Percentiles rank a stretch among this genome's conserved stretches.
These are phyloP conservation scores for Penicillium concentricum DNA, from an alignment of 2,329 filamentous ascomycete species.

Conservation along the genomic window DNA sequence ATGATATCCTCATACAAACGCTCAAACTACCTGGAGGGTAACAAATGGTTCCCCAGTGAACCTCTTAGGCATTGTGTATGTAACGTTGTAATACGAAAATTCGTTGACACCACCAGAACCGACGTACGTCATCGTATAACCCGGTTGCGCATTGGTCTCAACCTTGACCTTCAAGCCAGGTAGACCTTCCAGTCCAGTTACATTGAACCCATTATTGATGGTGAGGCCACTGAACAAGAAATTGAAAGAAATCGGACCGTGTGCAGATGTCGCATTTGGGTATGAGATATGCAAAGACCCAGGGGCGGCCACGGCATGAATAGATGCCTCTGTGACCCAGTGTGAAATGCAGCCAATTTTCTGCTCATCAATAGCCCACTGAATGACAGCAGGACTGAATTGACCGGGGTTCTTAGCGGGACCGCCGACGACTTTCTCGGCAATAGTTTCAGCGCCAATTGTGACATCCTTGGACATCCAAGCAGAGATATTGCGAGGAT, in stretches of 20 bases:
- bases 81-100: constrained; percentile 19
- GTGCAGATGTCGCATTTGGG: constrained; percentile 44
- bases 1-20: background rate
- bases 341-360: constrained; percentile 30
- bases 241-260: constrained; percentile 9
- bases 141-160: constrained; percentile 8
- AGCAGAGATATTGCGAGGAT: constrained; percentile 58
- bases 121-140: constrained; percentile 14
- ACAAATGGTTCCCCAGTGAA: constrained; percentile 13
- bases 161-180: constrained; percentile 13
- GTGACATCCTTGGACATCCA: constrained; percentile 59
- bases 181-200: constrained; percentile 15
- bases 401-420: constrained; percentile 51
- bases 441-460: constrained; percentile 61
- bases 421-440: constrained; percentile 57
- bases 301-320: constrained; percentile 45
- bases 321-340: constrained; percentile 42
- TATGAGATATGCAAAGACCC: constrained; percentile 53
- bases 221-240: constrained; percentile 17
- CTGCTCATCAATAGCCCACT: constrained; percentile 51
- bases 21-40: constrained; percentile 8
- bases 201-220: constrained; percentile 49
- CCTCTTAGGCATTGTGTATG: constrained; percentile 15
- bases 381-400: constrained; percentile 61
- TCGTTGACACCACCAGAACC: constrained; percentile 9